Base-by-base conservation (phyloP, 164 flowering plant genomes). In the Amborella trichopoda region DNA sequence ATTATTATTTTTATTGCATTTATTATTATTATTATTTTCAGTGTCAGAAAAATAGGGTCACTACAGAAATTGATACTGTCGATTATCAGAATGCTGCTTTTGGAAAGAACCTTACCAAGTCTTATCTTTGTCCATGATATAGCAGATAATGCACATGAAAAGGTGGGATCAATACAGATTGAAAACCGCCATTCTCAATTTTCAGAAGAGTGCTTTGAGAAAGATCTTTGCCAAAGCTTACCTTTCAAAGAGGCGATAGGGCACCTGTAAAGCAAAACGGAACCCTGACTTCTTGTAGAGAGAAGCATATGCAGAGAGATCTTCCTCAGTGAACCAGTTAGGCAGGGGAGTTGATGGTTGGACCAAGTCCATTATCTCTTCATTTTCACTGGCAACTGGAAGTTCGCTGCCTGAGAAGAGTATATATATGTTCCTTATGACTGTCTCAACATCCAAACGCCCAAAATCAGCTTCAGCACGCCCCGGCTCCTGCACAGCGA, bases 281-380 rank as follows among this genome's bases (percentile, higher is more conserved):
- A 76, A 78, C n/a, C 86, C 81, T 10, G 76, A 73, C 16, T 73
- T 73, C 49, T 76, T 64, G 26, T 76, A 74, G 13, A 67, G 38
- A 4, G 48, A 26, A 41, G 62, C 71, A 46, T 76, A 73, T 26
- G n/a, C 53, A 10, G 54, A 17, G 0, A 78, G 67, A 48, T 78
- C 81, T 39, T 75, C 70, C 24, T 78, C 80, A 9, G 62, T 66
- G 48, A 78, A 74, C 78, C 80, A 74, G 3, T 61, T 40, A 3
- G 80, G 80, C 10, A 78, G 53, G 40, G 80, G 81, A 27, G 76
- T 57, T 26, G 71, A 63, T 45, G 70, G 61, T 23, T 71, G 60
- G 6, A 73, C 75, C 60, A 78, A 50, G 72, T 75, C 84, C 78
- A 78, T 64, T 37, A 78, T 65, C 44, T 75, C 78, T 55, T 73